Conservation (phyloP, 768 basidiomycete genomes). For the Boletus insuetus region DNA sequence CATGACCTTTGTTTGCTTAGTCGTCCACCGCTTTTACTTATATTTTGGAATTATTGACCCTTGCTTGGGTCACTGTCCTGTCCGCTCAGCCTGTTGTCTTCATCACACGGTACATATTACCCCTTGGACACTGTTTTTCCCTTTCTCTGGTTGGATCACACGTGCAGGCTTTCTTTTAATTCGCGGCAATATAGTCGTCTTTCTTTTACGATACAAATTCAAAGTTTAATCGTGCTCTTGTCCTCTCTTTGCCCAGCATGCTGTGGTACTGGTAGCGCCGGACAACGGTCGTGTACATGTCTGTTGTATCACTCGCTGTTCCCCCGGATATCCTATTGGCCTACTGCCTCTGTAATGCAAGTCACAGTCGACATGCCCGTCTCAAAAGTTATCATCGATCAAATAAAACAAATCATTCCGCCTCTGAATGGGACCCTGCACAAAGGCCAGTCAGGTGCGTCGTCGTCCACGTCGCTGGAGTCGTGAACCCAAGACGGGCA, state of each 20-base stretch:
- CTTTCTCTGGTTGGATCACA: conserved; percentile 13
- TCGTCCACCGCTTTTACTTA: conserved; percentile 21
- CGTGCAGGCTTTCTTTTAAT: conserved; percentile 4
- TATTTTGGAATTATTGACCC: conserved; percentile 31
- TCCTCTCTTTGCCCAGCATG: conserved; percentile 6
- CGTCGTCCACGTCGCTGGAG: neutral
- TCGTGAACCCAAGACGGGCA: neutral
- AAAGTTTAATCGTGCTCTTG: conserved; percentile 24
- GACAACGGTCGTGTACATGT: conserved; percentile 20
- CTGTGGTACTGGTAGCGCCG: conserved; percentile 8
- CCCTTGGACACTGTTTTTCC: conserved; percentile 23
- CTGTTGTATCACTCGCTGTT: conserved; percentile 26
- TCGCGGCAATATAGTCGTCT: neutral
- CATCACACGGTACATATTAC: conserved; percentile 24
- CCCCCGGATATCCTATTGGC: conserved; percentile 19
- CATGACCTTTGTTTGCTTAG: conserved; percentile 8
- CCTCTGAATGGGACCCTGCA: conserved; percentile 85
- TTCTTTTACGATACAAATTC: conserved; percentile 23
- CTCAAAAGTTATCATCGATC: conserved; percentile 57
- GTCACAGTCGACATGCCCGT: conserved; percentile 50
- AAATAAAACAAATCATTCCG: conserved; percentile 82
- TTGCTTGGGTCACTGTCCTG: conserved; percentile 17
- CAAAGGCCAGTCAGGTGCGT: conserved; percentile 90
- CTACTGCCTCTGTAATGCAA: neutral
- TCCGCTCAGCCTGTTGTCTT: neutral